Evolutionary conservation across 2,329 filamentous ascomycete species (phyloP), one percentile per base, ranked within the genome.

Genomic region (Stachybotrys elegans): DNA sequence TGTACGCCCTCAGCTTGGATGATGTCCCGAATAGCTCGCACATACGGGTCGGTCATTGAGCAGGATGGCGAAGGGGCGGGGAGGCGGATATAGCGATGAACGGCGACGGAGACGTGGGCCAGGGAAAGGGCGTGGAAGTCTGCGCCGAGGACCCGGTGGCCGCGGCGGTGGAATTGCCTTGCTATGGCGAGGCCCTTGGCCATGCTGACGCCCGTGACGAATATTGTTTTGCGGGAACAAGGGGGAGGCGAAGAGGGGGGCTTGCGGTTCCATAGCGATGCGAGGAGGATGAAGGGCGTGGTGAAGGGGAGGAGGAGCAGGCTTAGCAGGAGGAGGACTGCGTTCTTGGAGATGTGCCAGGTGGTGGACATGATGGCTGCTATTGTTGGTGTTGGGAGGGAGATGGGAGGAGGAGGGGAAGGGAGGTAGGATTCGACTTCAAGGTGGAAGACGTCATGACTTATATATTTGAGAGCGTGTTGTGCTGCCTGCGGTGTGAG

Each of bases 171-270:
- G 60, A 89, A 84, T 4, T 77, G 61, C 25, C 86, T 76, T 5
- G 85, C 83, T 8, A 91, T 65, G 0, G 71, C 67, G 4, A 90
- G 70, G 4, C 84, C 86, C 58, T 88, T 86, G 35, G 78, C 73
- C 76, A 88, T 90, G 37, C 80, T 79, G 3, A 89, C 72, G 2
- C 86, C 86, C 0, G 86, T 89, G 34, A 91, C 75, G 13, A 91
- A 73, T 27, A 90, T 68, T 0, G 76, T 85, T 43, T 55, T 54
- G 16, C 25, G 48, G 22, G 48, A 42, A 12, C 36, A 22, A 6
- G 35, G 43, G 2, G 13, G 19, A 34, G 4, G 43, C 42, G 2
- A 40, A 16, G 8, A 48, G 22, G 2, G 31, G 22, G 1, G 27
- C 38, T 32, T 2, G 23, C 39, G 22, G 38, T 46, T 32, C 40